Evolutionary conservation across 345 rosid species (phyloP).

Genomic region (Salix arbutifolia): DNA sequence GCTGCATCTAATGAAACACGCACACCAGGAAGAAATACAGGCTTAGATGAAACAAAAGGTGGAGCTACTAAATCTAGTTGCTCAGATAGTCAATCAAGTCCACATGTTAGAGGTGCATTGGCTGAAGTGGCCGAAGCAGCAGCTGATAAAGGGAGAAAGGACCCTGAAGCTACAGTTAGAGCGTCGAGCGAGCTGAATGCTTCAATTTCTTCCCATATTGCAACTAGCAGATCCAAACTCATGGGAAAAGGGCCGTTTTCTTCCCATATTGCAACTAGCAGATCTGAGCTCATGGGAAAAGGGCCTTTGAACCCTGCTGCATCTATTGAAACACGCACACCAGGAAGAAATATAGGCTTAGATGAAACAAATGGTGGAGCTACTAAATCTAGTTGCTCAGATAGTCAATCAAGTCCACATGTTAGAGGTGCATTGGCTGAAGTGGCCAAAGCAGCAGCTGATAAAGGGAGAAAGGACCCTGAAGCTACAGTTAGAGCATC

Average conservation of each 20-base stretch:
- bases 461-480: constrained; percentile 13
- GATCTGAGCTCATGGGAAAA: background rate
- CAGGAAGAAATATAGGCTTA: constrained; percentile 6
- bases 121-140: constrained; percentile 12
- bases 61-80: constrained; percentile 17
- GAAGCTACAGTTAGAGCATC: constrained; percentile 8
- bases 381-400: constrained; percentile 23
- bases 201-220: constrained; percentile 15
- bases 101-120: constrained; percentile 16
- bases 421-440: constrained; percentile 20
- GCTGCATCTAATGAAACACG: background rate
- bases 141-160: constrained; percentile 9
- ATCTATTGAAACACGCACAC: background rate
- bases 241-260: constrained; percentile 2
- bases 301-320: constrained; percentile 12
- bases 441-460: background rate
- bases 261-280: constrained; percentile 18
- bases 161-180: constrained; percentile 3
- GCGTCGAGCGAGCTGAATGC: background rate
- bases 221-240: constrained; percentile 10
- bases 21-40: constrained; percentile 5
- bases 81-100: constrained; percentile 32
- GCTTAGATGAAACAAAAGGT: background rate
- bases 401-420: constrained; percentile 27
- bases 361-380: constrained; percentile 4